Evolutionary conservation across 2,329 filamentous ascomycete genomes (phyloP), one percentile per base, ranked within the genome.

Genomic region (Pestalotiopsis sp.): DNA sequence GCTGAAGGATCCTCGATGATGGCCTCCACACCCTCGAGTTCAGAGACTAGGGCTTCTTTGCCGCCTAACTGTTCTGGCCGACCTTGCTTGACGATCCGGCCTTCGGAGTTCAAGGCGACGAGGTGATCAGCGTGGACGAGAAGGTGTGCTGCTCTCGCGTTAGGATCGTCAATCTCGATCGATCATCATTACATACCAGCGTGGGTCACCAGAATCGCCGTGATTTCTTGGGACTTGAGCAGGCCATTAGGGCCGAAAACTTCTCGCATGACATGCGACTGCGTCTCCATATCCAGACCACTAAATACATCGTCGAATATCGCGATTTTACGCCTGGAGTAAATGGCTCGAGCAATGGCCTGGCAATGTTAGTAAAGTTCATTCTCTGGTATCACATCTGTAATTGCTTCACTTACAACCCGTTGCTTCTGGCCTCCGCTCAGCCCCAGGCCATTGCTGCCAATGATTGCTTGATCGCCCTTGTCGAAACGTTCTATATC

Each of bases 61-160:
- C 36, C 38, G 17, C 36, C 23, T 31, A 60, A 14, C 39, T 59
- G 20, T 20, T 66, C 52, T 20, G 52, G 64, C 14, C 72, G 73
- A 4, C 81, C 80, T 68, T 78, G 75, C 41, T 78, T 73, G 6
- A 70, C 66, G 63, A 78, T 70, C 2, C 45, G 66, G 2, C 77
- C 77, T 25, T 73, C 60, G 13, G 38, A 49, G 17, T 68, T 66
- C 2, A 82, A 67, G 3, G 74, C 74, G n/a, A 82, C 73, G 7
- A 82, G 76, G 3, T 79, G 72, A 68, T 82, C 78, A 49, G 80
- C 78, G 64, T 75, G 27, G 56, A 25, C 70, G 9, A 73, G 75
- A 68, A 59, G 64, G 25, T 60, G 64, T 39, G 25, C 63, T 66
- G 25, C 4, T 20, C 12, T 9, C n/a, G 13, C 12, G n/a, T 64